Conservation (phyloP, 208 protist species). For the Crithidia acanthocephali region DNA sequence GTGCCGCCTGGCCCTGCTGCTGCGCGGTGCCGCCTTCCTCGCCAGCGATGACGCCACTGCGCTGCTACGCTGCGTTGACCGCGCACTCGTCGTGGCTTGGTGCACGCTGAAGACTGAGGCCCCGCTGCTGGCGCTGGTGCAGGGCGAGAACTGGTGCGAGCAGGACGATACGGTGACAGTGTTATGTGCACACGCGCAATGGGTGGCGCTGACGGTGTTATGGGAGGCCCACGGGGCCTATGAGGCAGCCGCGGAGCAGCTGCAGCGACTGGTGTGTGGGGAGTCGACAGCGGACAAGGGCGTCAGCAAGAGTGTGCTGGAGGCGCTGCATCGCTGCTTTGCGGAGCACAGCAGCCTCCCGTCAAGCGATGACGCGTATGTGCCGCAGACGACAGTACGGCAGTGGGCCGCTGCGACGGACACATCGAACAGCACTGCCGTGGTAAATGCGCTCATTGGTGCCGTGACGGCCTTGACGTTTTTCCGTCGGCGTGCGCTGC, state of each 20-base stretch:
- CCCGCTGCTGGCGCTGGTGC: slow-evolving; percentile 55
- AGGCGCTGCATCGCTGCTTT: slow-evolving; percentile 16
- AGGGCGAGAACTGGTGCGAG: slow-evolving; percentile 42
- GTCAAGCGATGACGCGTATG: slow-evolving; percentile 7
- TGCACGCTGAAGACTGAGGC: slow-evolving; percentile 38
- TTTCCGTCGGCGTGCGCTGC: slow-evolving; percentile 22
- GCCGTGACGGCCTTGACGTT: slow-evolving; percentile 26
- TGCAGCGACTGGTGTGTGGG: slow-evolving; percentile 19
- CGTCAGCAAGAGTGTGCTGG: not conserved
- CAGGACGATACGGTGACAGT: slow-evolving; percentile 36
- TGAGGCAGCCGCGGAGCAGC: slow-evolving; percentile 28
- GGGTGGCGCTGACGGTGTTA: slow-evolving; percentile 53
- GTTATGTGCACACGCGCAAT: slow-evolving; percentile 46
- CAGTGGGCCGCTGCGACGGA: not conserved
- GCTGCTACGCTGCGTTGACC: slow-evolving; percentile 42
- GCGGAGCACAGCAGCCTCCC: not conserved
- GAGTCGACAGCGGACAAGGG: not conserved
- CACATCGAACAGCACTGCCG: not conserved
- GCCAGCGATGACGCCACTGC: slow-evolving; percentile 9
- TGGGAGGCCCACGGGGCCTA: slow-evolving; percentile 32
- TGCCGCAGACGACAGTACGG: slow-evolving; percentile 12
- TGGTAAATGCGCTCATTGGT: not conserved
- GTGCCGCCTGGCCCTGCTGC: slow-evolving; percentile 16
- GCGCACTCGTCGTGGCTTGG: slow-evolving; percentile 53
- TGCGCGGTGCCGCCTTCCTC: not conserved